Evolutionary conservation across 2,329 filamentous ascomycete species (phyloP), one percentile per base, ranked within the genome.

Genomic region (Aspergillus neotritici): DNA sequence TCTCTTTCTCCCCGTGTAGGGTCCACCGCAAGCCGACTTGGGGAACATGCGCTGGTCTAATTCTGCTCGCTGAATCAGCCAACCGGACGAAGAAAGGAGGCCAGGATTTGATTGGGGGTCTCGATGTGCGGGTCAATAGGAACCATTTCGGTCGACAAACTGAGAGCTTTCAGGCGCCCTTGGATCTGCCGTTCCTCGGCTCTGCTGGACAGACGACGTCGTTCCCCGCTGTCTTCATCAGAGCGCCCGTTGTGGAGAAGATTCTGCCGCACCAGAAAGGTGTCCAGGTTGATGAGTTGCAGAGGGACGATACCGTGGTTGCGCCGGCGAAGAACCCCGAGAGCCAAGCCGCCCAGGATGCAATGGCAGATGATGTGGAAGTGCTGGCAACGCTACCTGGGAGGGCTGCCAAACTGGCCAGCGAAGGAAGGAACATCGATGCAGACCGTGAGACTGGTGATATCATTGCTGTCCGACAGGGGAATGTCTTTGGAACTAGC

Each of bases 91-190:
- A 96, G 64, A 83, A 86, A 58, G 89, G 88, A 34, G 91, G 91
- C 0, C 93, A 97, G 66, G 88, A 95, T 47, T 77, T 97, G 41
- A 88, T 98, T 49, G 93, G 93, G 11, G 93, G 93, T 2, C 76
- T 98, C 31, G 84, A 89, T 59, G 90, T 98, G 30, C 77, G 87
- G 35, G 90, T 97, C 28, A 89, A 94, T 61, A 79, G 93, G 36
- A 98, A 97, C 61, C 88, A 96, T 65, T 98, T 96, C 61, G 93
- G 93, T 3, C 80, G 91, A 42, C 93, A 98, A 67, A 84, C 86
- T 11, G 88, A 97, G 68, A 94, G 86, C 61, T 97, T 97, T 65
- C 82, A 93, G 58, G 82, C 84, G 0, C 77, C 81, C 36, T 66
- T 96, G 28, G 68, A 84, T 11, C 70, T 96, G 16, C 80, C 83